phyloP scores from a whole-genome alignment of 2,329 filamentous ascomycete species.

The Fusarium pininemorale region DNA sequence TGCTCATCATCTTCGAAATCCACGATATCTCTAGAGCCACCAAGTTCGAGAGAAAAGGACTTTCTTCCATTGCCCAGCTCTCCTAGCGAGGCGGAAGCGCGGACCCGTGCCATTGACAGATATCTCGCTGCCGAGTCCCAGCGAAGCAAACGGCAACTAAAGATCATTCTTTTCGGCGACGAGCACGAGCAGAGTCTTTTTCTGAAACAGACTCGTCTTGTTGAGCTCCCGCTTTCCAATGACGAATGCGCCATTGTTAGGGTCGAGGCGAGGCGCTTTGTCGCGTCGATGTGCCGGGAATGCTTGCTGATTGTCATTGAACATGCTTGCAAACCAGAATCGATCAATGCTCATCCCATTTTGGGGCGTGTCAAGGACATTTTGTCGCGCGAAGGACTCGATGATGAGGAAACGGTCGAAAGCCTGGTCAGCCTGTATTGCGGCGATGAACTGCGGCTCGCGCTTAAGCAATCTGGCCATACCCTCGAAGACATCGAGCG shows the following conservation, averaged over 20 bases:
- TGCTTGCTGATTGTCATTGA: not conserved
- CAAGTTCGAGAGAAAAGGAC: rapidly evolving
- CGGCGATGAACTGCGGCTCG: not conserved
- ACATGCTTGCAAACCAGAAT: not conserved
- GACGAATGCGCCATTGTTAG: rapidly evolving
- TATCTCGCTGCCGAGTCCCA: not conserved
- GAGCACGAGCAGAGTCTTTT: not conserved
- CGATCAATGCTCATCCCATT: not conserved
- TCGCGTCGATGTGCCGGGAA: not conserved
- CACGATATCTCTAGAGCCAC: not conserved
- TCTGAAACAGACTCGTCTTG: not conserved
- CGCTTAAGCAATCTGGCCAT: not conserved
- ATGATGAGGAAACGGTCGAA: not conserved
- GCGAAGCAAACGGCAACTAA: not conserved
- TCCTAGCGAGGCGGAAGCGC: not conserved
- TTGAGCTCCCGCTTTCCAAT: not conserved
- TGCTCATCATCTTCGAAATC: not conserved
- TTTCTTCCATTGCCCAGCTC: not conserved
- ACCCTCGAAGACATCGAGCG: not conserved
- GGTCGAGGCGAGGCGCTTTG: not conserved
- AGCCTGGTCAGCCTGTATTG: not conserved
- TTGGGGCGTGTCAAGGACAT: not conserved
- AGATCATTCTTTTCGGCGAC: not conserved
- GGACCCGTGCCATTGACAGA: not conserved
- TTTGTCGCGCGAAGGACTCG: rapidly evolving